A percentile compares a stretch with the other conserved stretches of the same genome.
Conservation (phyloP, 768 basidiomycete genomes). For the Serendipita sp. region DNA sequence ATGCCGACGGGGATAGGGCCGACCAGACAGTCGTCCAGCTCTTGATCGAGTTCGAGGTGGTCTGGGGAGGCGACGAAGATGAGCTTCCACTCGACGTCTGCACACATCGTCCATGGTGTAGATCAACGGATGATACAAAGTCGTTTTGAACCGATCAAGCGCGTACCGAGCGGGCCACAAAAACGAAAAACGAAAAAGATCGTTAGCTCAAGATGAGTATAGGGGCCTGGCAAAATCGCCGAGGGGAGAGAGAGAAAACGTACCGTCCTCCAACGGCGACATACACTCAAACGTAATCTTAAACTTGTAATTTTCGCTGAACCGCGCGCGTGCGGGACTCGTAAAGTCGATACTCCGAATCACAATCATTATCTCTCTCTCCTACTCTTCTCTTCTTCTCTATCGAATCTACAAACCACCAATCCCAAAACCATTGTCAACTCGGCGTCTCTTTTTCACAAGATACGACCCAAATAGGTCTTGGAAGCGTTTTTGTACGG, state of each 20-base stretch:
- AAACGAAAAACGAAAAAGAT: neutral
- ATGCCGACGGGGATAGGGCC: constrained; percentile 94
- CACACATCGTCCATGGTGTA: neutral
- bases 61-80: constrained; percentile 94
- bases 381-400: too few relatives aligned
- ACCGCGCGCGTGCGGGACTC: constrained; percentile 61
- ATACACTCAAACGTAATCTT: constrained; percentile 97
- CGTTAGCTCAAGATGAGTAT: neutral
- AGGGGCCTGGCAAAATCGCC: neutral
- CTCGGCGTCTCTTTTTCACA: too few relatives aligned
- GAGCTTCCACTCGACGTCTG: constrained; percentile 96
- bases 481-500: too few relatives aligned
- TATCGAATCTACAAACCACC: too few relatives aligned
- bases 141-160: too few relatives aligned
- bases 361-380: constrained; percentile 16
- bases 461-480: too few relatives aligned
- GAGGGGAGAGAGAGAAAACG: constrained; percentile 12
- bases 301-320: constrained; percentile 82
- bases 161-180: too few relatives aligned
- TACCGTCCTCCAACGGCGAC: constrained; percentile 76
- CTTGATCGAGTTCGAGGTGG: constrained; percentile 84
- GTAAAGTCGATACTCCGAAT: constrained; percentile 45
- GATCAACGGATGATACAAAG: neutral
- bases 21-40: constrained; percentile 93
- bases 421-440: too few relatives aligned